phyloP scores from a whole-genome alignment of 2,329 filamentous ascomycete genomes.

The Blumeriella jaapii region DNA sequence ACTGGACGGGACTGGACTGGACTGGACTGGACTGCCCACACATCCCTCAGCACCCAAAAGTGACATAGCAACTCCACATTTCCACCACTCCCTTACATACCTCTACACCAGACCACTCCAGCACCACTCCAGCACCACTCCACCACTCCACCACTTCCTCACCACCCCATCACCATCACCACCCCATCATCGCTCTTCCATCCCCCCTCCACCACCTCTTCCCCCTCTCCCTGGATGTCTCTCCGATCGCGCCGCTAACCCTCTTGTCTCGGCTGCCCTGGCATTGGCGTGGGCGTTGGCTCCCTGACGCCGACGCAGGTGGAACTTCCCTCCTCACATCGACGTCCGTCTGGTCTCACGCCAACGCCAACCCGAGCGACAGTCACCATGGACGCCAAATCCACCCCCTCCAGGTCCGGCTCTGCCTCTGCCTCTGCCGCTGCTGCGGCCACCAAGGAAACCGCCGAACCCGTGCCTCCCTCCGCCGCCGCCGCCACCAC shows the following conservation, averaged over 20 bases:
- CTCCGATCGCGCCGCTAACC: neutral
- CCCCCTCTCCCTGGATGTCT: neutral
- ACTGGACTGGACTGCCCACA: neutral
- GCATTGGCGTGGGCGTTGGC: neutral
- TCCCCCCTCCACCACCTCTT: too few species aligned
- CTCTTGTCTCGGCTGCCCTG: neutral
- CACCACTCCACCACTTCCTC: too few species aligned
- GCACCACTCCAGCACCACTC: too few species aligned
- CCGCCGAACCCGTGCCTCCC: constrained; percentile 7
- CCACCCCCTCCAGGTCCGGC: too few species aligned
- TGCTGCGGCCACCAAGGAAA: constrained; percentile 6
- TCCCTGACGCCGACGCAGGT: neutral
- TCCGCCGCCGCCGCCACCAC: neutral
- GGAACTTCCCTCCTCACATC: neutral
- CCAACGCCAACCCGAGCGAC: constrained; percentile 1
- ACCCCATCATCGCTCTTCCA: too few species aligned
- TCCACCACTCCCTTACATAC: neutral
- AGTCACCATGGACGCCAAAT: constrained; percentile 13
- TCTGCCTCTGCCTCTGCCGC: constrained; percentile 4
- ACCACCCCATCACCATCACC: too few species aligned
- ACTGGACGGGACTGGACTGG: neutral
- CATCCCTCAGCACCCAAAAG: neutral
- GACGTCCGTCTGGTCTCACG: too few species aligned
- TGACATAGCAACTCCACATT: neutral
- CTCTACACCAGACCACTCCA: too few species aligned